Conservation (phyloP, 768 basidiomycete genomes). For the Hebeloma cylindrosporum region DNA sequence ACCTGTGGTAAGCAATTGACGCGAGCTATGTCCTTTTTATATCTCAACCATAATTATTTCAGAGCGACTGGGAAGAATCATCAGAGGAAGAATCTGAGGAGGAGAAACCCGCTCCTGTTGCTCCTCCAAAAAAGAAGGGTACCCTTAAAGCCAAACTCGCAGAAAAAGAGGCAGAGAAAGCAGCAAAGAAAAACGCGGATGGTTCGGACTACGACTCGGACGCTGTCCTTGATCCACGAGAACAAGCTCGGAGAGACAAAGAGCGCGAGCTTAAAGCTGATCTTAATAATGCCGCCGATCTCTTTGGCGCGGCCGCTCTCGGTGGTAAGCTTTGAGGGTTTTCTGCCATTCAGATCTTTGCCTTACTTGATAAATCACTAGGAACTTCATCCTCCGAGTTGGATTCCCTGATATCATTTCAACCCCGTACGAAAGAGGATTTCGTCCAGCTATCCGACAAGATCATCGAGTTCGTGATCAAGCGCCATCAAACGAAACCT, state of each 20-base stretch:
- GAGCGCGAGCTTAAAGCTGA: slow-evolving; percentile 87
- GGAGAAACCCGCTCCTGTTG: slow-evolving; percentile 51
- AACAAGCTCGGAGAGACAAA: slow-evolving; percentile 73
- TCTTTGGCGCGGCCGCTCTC: slow-evolving; percentile 71
- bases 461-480: slow-evolving; percentile 74
- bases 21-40: no score
- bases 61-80: slow-evolving; percentile 91
- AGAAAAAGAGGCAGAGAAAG: slow-evolving; percentile 83
- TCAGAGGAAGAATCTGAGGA: slow-evolving; percentile 59
- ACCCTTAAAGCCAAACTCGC: slow-evolving; percentile 89
- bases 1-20: slow-evolving; percentile 61
- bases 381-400: slow-evolving; percentile 70
- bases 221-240: slow-evolving; percentile 74
- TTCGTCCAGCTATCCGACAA: slow-evolving; percentile 71
- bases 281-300: slow-evolving; percentile 76
- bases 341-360: neutral
- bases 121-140: slow-evolving; percentile 89
- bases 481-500: slow-evolving; percentile 79
- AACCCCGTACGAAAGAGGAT: slow-evolving; percentile 89
- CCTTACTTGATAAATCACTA: no score
- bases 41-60: slow-evolving; percentile 14
- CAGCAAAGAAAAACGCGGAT: slow-evolving; percentile 43
- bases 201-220: slow-evolving; percentile 64
- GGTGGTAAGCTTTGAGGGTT: slow-evolving; percentile 48
- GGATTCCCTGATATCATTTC: slow-evolving; percentile 68